phyloP scores from a whole-genome alignment of 2,329 filamentous ascomycete species.

The Penicillium janthinellum region DNA sequence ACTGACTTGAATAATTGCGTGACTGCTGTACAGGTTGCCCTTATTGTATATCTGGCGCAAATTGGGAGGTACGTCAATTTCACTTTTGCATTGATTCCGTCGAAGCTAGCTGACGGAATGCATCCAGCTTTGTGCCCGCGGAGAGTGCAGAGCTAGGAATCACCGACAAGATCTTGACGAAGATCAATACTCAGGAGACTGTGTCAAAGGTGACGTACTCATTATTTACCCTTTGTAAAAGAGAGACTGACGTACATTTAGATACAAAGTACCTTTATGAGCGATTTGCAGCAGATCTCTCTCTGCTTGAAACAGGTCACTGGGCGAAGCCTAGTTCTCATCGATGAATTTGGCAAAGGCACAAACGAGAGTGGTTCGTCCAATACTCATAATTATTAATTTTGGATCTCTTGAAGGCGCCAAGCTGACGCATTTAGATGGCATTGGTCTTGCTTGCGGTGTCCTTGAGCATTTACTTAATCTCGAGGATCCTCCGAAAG shows the following conservation, averaged over 20 bases:
- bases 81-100: not conserved
- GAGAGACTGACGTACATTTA: slow-evolving; percentile 22
- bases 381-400: slow-evolving; percentile 1
- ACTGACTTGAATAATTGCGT: not conserved
- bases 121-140: slow-evolving; percentile 78
- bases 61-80: slow-evolving; percentile 60
- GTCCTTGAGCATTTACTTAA: slow-evolving; percentile 60
- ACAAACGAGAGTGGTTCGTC: slow-evolving; percentile 58
- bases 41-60: slow-evolving; percentile 91
- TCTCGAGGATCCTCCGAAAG: slow-evolving; percentile 57
- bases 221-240: too few species aligned
- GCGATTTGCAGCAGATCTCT: slow-evolving; percentile 84
- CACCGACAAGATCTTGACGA: slow-evolving; percentile 89
- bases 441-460: slow-evolving; percentile 64
- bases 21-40: slow-evolving; percentile 58
- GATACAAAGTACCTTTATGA: slow-evolving; percentile 70
- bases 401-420: not conserved
- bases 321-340: slow-evolving; percentile 74
- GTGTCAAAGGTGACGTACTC: slow-evolving; percentile 53
- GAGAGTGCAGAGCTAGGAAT: slow-evolving; percentile 74
- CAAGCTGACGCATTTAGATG: slow-evolving; percentile 48
- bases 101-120: not conserved
- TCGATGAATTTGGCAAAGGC: slow-evolving; percentile 86
- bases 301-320: slow-evolving; percentile 76
- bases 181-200: slow-evolving; percentile 74